Evolutionary conservation across 257 asterid species (phyloP), one percentile per base, ranked within the genome.

Genomic region (Nyctanthes arbortristis): DNA sequence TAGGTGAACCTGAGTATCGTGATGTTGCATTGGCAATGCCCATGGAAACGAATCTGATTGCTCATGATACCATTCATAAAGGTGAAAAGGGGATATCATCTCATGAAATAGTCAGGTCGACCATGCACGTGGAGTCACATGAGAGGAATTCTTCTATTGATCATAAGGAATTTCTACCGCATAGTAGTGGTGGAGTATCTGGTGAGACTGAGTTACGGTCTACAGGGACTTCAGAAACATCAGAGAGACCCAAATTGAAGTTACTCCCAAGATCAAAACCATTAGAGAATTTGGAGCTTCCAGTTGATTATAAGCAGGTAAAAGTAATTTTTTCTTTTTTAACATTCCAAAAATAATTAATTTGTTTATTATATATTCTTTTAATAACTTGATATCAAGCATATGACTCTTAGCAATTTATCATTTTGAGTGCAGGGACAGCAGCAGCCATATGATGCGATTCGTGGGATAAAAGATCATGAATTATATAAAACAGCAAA

Each of bases 201-300:
- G 79, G 69, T 25, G 85, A 76, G 71, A 20, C 84, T 22, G 93
- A 80, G 67, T 68, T 67, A 67, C 86, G 68, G 73, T 33, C 90
- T 28, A 13, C 76, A 36, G 73, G 70, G 63, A 81, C 87, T 59
- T 73, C 84, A 37, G 97, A 87, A 80, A 56, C 86, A 64, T 69
- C 81, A 7, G 96, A 85, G 69, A 83, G 96, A 47, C 96, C 94
- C 37, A 93, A 93, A 67, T 75, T 93, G 81, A 93, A 91, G 79
- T 82, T 93, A 69, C 96, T 89, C 65, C 97, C 97, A 14, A 86
- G 97, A 82, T 91, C 99, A 76, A 93, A 87, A 75, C 99, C 97
- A 1, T 57, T 93, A 63, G 97, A 86, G 66, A 69, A 30, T 70
- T 62, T 72, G 40, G 95, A 82, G 60, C 71, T 76, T 28, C 78